These are phyloP conservation scores for Globisporangium uncinulatum DNA, from an alignment of 352 stramenopile genomes.

Conservation along the genomic window DNA sequence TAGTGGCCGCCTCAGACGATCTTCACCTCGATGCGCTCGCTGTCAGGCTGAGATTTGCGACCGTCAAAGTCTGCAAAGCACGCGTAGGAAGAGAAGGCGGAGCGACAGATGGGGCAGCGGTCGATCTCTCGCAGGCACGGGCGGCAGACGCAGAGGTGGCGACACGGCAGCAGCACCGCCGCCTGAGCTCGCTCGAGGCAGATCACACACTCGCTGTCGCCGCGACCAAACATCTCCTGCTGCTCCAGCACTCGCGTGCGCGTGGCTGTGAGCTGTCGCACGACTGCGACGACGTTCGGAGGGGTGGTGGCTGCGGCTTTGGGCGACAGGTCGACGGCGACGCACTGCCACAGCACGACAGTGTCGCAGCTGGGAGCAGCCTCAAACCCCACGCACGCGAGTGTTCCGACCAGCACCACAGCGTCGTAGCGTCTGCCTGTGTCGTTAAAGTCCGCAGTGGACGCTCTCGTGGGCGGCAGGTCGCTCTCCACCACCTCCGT, in stretches of 20 bases:
- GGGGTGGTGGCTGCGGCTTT: constrained; percentile 26
- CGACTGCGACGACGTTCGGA: constrained; percentile 22
- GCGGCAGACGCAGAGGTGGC: constrained; percentile 60
- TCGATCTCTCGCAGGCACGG: constrained; percentile 68
- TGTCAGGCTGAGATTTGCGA: no score
- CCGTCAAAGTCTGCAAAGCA: constrained; percentile 19
- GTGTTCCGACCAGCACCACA: constrained; percentile 23
- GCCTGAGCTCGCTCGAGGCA: constrained; percentile 41
- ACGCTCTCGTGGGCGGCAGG: not conserved
- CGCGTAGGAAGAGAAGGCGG: constrained; percentile 51
- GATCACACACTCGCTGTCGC: constrained; percentile 55
- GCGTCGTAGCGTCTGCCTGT: constrained; percentile 21
- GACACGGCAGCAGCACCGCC: constrained; percentile 53
- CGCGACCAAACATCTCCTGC: constrained; percentile 54
- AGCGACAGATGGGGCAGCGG: constrained; percentile 61
- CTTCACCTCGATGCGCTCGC: constrained; percentile 4
- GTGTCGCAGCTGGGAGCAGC: no score
- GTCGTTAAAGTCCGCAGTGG: not conserved
- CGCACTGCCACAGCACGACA: constrained; percentile 35
- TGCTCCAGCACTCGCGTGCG: constrained; percentile 24
- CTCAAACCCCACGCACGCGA: constrained; percentile 4
- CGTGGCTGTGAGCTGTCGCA: constrained; percentile 49
- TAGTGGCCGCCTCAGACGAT: constrained; percentile 5
- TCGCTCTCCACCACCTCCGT: constrained; percentile 12
- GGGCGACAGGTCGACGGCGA: constrained; percentile 57